Evolutionary conservation across 2,329 filamentous ascomycete genomes (phyloP).

Genomic region (Scedosporium minutisporum): DNA sequence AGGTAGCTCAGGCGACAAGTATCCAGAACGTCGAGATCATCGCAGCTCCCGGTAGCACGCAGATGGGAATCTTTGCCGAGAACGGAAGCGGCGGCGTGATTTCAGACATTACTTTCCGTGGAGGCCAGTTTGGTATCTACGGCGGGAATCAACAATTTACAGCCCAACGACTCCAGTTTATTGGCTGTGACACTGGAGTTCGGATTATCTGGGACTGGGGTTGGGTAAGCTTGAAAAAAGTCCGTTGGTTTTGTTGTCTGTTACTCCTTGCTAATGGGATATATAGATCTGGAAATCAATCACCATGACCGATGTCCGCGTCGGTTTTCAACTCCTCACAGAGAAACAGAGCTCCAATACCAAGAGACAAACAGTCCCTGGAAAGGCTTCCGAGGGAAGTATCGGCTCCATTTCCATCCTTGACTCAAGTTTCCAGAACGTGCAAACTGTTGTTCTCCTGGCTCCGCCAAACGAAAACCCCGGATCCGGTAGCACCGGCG

Average conservation of each 20-base stretch:
- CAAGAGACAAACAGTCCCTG: no score
- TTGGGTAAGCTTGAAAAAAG: slow-evolving; percentile 37
- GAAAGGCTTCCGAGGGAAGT: not conserved
- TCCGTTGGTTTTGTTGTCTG: not conserved
- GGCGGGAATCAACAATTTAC: slow-evolving; percentile 60
- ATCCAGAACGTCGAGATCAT: slow-evolving; percentile 13
- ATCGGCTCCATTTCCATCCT: slow-evolving; percentile 2
- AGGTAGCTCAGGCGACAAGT: slow-evolving; percentile 17
- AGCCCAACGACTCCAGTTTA: slow-evolving; percentile 56
- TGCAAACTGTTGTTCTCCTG: not conserved
- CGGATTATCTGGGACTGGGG: slow-evolving; percentile 67
- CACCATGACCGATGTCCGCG: slow-evolving; percentile 8
- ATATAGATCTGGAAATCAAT: slow-evolving; percentile 9
- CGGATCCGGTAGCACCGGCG: slow-evolving; percentile 10
- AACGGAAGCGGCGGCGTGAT: slow-evolving; percentile 29
- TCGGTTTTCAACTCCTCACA: slow-evolving; percentile 8
- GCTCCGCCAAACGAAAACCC: not conserved
- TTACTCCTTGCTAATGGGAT: not conserved
- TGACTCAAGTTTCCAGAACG: slow-evolving; percentile 4
- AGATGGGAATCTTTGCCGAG: slow-evolving; percentile 17
- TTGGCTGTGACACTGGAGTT: slow-evolving; percentile 53
- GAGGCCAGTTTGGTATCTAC: slow-evolving; percentile 26
- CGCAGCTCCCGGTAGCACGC: slow-evolving; percentile 1
- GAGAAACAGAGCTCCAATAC: no score
- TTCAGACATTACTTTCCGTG: slow-evolving; percentile 53